A percentile compares a stretch with the other conserved stretches of the same genome.
phyloP scores from a whole-genome alignment of 2,329 filamentous ascomycete genomes.

The Fusarium sp. region DNA sequence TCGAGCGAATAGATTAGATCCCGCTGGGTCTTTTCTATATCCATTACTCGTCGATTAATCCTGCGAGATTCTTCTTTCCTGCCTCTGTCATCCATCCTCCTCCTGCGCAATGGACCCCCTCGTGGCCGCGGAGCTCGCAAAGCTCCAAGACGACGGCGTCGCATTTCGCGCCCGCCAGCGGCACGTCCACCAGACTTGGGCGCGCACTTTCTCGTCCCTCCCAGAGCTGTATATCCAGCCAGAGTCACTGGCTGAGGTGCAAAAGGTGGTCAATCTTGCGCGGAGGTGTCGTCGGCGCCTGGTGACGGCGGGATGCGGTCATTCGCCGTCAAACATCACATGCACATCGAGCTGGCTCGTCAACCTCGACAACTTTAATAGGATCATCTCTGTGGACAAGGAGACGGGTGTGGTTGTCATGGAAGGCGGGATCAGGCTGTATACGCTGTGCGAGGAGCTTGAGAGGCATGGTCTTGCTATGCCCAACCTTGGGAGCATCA shows the following conservation, averaged over 20 bases:
- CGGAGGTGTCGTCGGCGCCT: constrained; percentile 83
- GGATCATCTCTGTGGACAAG: constrained; percentile 76
- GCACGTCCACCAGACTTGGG: constrained; percentile 93
- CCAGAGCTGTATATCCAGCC: constrained; percentile 95
- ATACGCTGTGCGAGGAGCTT: constrained; percentile 78
- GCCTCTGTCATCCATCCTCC: background rate
- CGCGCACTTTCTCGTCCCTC: constrained; percentile 87
- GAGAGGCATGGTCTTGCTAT: constrained; percentile 83
- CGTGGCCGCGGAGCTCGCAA: constrained; percentile 49
- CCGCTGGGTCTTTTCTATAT: constrained; percentile 23
- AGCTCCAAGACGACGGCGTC: constrained; percentile 55
- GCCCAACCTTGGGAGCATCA: constrained; percentile 94
- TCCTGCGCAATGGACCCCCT: constrained; percentile 52
- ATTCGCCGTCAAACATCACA: constrained; percentile 92
- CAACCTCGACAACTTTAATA: constrained; percentile 87
- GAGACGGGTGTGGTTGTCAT: constrained; percentile 77
- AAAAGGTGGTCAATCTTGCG: constrained; percentile 85
- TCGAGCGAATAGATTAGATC: constrained; percentile 27
- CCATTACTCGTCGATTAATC: constrained; percentile 11
- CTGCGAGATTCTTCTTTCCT: constrained; percentile 4
- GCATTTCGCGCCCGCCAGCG: constrained; percentile 80
- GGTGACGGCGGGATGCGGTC: constrained; percentile 88
- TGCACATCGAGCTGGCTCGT: constrained; percentile 95
- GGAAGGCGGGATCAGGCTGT: constrained; percentile 89
- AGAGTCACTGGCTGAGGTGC: constrained; percentile 80